A percentile compares a stretch with the other conserved stretches of the same genome.
phyloP scores from a whole-genome alignment of 2,329 filamentous ascomycete genomes.

The Dothiorella sarmentorum region DNA sequence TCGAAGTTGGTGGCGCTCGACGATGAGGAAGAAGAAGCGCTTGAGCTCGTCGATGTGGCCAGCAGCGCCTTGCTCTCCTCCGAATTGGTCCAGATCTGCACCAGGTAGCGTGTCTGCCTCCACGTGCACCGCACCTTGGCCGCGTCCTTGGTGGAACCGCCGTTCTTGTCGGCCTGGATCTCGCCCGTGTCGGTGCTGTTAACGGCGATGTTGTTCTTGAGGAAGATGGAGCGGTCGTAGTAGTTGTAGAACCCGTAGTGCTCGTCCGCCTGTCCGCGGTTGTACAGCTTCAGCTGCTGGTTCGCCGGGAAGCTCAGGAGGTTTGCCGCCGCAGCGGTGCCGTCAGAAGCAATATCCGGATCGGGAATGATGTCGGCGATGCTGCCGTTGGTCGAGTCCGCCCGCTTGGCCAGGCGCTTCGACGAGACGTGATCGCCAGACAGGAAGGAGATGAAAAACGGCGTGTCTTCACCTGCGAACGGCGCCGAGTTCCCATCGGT shows the following conservation, averaged over 20 bases:
- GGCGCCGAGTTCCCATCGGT: conserved; percentile 69
- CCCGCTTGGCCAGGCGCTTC: conserved; percentile 37
- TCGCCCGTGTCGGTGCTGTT: conserved; percentile 38
- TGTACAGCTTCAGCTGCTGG: conserved; percentile 81
- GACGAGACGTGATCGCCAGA: conserved; percentile 28
- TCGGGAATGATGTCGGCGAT: conserved; percentile 58
- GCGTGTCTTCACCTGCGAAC: conserved; percentile 81
- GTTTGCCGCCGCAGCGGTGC: conserved; percentile 67
- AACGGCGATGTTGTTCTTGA: conserved; percentile 58
- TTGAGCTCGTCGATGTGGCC: conserved; percentile 17
- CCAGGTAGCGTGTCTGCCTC: conserved; percentile 58
- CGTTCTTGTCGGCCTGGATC: conserved; percentile 46
- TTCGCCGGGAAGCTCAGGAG: conserved; percentile 65
- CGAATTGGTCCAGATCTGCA: conserved; percentile 60
- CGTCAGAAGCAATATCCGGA: conserved; percentile 62
- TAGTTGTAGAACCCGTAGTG: conserved; percentile 95
- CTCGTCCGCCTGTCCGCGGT: conserved; percentile 74
- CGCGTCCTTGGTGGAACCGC: conserved; percentile 46
- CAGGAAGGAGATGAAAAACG: conserved; percentile 80
- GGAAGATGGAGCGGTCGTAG: conserved; percentile 82
- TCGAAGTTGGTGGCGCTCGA: conserved; percentile 44
- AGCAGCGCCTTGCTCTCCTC: conserved; percentile 37
- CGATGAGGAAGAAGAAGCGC: conserved; percentile 30
- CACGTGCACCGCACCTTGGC: conserved; percentile 55
- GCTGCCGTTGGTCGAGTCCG: conserved; percentile 30